Conservation (phyloP, 495 filamentous ascomycete species). For the Aspergillus coremiiformis region DNA sequence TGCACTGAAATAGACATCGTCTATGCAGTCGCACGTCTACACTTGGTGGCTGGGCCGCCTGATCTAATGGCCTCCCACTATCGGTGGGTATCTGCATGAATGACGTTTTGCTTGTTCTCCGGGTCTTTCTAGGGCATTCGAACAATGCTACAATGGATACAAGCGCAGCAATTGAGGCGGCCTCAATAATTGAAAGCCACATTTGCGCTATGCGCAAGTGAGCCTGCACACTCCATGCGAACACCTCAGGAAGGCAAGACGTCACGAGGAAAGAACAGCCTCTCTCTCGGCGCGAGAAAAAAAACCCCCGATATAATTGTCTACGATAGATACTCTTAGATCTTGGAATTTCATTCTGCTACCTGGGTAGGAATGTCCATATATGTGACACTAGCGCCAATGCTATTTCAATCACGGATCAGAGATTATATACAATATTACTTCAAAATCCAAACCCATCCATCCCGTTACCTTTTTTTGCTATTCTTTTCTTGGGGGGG, state of each 20-base stretch:
- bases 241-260: not conserved
- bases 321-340: not conserved
- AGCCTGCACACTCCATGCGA: not conserved
- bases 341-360: too few relatives aligned
- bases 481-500: not conserved
- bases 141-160: too few relatives aligned
- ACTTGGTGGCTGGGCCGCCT: not conserved
- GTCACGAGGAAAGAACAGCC: not conserved
- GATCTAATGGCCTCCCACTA: too few relatives aligned
- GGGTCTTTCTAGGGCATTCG: too few relatives aligned
- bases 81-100: too few relatives aligned
- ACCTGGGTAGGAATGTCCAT: not conserved
- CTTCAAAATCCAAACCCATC: not conserved
- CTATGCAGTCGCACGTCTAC: not conserved
- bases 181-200: not conserved
- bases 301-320: not conserved
- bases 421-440: conserved; percentile 3
- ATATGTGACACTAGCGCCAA: conserved; percentile 1
- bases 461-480: not conserved
- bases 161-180: too few relatives aligned
- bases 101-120: too few relatives aligned
- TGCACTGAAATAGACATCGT: not conserved
- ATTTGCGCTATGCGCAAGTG: not conserved
- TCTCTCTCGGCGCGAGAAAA: not conserved
- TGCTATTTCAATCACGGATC: not conserved